phyloP scores from a whole-genome alignment of 2,329 filamentous ascomycete genomes.

The Proliferodiscus dingleyae region DNA sequence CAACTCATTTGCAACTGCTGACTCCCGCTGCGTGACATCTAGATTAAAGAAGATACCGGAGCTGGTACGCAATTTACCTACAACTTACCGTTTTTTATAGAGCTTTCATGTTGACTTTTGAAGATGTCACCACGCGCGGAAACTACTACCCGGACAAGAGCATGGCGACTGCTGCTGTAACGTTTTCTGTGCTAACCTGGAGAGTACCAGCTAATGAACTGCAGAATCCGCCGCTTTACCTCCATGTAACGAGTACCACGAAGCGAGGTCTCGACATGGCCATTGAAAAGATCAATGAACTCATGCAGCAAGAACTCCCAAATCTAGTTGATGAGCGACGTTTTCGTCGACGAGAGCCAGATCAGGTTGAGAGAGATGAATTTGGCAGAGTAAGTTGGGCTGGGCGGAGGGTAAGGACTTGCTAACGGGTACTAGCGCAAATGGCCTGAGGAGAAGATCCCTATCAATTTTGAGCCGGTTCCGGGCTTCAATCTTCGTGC shows the following conservation, averaged over 20 bases:
- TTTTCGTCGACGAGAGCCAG: slow-evolving; percentile 76
- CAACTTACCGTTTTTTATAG: slow-evolving; percentile 33
- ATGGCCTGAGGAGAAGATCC: slow-evolving; percentile 97
- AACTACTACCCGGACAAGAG: slow-evolving; percentile 96
- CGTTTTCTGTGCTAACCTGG: slow-evolving; percentile 31
- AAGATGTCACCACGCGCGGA: slow-evolving; percentile 98
- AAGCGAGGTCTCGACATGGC: slow-evolving; percentile 91
- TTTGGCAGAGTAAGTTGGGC: slow-evolving; percentile 71
- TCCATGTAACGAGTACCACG: slow-evolving; percentile 89
- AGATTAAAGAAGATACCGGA: slow-evolving; percentile 99
- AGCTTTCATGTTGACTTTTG: slow-evolving; percentile 52
- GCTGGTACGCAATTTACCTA: slow-evolving; percentile 79
- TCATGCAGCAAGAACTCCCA: slow-evolving; percentile 94
- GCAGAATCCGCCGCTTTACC: slow-evolving; percentile 87
- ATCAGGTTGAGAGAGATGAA: slow-evolving; percentile 82
- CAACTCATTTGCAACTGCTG: slow-evolving; percentile 86
- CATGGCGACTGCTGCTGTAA: slow-evolving; percentile 90
- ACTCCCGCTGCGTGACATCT: slow-evolving; percentile 80
- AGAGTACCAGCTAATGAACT: slow-evolving; percentile 15
- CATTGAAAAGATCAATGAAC: slow-evolving; percentile 81
- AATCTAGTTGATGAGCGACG: slow-evolving; percentile 92
- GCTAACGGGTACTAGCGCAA: slow-evolving; percentile 61
- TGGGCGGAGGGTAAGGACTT: background rate
- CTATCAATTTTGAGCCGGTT: slow-evolving; percentile 83
- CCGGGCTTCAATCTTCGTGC: slow-evolving; percentile 94